These are phyloP conservation scores for Choanephora cucurbitarum DNA, from an alignment of 371 early-diverging fungal genomes.

Conservation along the genomic window DNA sequence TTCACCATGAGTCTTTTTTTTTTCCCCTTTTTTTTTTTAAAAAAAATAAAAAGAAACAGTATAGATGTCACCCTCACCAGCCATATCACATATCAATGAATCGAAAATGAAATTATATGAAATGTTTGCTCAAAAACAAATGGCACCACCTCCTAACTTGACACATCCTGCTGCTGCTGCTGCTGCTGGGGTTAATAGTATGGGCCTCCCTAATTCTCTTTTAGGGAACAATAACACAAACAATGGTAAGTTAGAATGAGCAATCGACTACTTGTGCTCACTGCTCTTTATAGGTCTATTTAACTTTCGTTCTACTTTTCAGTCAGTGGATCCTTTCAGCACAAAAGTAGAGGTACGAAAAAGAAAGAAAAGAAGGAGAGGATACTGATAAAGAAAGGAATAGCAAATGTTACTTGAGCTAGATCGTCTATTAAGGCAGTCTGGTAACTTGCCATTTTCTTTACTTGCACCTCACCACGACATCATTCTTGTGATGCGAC, in stretches of 20 bases:
- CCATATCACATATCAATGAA: slow-evolving; percentile 16
- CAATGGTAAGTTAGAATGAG: too few species aligned
- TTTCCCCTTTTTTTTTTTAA: too few species aligned
- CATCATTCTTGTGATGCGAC: slow-evolving; percentile 70
- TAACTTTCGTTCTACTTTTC: slow-evolving; percentile 9
- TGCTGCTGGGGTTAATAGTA: background rate
- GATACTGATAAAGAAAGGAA: background rate
- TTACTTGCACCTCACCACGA: slow-evolving; percentile 82
- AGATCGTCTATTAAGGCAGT: slow-evolving; percentile 70
- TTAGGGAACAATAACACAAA: background rate
- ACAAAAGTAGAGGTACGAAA: slow-evolving; percentile 25
- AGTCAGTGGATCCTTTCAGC: slow-evolving; percentile 15
- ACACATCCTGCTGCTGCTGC: slow-evolving; percentile 12
- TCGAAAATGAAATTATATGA: slow-evolving; percentile 30
- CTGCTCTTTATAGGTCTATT: slow-evolving; percentile 20
- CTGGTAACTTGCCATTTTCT: slow-evolving; percentile 59
- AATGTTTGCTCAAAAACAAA: slow-evolving; percentile 34
- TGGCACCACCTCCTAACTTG: slow-evolving; percentile 19
- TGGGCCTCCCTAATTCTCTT: background rate
- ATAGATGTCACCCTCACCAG: slow-evolving; percentile 16
- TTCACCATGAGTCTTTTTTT: too few species aligned
- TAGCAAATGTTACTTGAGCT: slow-evolving; percentile 72
- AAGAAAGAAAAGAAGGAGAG: background rate
- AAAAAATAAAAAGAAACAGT: too few species aligned
- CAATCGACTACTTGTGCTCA: too few species aligned